These are phyloP conservation scores for Flaveria bidentis DNA, from an alignment of 129 eudicot species.

Conservation along the genomic window DNA sequence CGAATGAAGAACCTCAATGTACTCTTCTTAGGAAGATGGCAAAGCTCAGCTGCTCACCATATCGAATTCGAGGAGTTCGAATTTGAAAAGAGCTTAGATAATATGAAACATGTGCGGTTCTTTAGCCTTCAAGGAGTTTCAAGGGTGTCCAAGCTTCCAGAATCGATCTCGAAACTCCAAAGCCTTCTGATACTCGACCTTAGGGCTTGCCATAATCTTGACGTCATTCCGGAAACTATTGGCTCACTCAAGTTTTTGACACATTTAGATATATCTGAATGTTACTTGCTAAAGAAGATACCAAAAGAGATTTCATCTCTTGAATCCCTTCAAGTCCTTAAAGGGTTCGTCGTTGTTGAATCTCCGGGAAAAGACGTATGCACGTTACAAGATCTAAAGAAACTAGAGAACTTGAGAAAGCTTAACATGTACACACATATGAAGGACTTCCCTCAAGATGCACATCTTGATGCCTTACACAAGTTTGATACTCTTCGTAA, in stretches of 20 bases:
- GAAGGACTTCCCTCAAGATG: slow-evolving; percentile 31
- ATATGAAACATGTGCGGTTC: slow-evolving; percentile 39
- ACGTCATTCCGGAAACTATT: slow-evolving; percentile 41
- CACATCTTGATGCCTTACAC: slow-evolving; percentile 32
- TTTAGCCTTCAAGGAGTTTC: slow-evolving; percentile 68
- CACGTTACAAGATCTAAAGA: slow-evolving; percentile 35
- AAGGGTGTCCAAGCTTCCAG: slow-evolving; percentile 39
- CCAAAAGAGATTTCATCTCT: slow-evolving; percentile 46
- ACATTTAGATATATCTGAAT: slow-evolving; percentile 60
- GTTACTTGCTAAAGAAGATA: slow-evolving; percentile 45
- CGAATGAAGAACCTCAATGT: slow-evolving; percentile 44
- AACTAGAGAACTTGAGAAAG: slow-evolving; percentile 39
- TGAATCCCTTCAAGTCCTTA: slow-evolving; percentile 42
- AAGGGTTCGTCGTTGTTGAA: slow-evolving; percentile 43
- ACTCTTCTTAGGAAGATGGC: slow-evolving; percentile 57
- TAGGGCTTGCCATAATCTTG: slow-evolving; percentile 56
- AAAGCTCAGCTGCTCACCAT: slow-evolving; percentile 36
- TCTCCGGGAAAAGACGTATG: slow-evolving; percentile 12
- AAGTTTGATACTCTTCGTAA: slow-evolving; percentile 29
- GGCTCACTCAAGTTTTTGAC: slow-evolving; percentile 49
- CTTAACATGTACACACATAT: slow-evolving; percentile 45
- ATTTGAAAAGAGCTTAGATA: slow-evolving; percentile 24
- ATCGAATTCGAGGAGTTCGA: slow-evolving; percentile 46
- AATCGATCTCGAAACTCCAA: slow-evolving; percentile 37
- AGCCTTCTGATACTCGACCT: slow-evolving; percentile 51